Evolutionary conservation across 2,329 filamentous ascomycete species (phyloP), one percentile per base, ranked within the genome.

Genomic region (Stachybotrys chlorohalonatus): DNA sequence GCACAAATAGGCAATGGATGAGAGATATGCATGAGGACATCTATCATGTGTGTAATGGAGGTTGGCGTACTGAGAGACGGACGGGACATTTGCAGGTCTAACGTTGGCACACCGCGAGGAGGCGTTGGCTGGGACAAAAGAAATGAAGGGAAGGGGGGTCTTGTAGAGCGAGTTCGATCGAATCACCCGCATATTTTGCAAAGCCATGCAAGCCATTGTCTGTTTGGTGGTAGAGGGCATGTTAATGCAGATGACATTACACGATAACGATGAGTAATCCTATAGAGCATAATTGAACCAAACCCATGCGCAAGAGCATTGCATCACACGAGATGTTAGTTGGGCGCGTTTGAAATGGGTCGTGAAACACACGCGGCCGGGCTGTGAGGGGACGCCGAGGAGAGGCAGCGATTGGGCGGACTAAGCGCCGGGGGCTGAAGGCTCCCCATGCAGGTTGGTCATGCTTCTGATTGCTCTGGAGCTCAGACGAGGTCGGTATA

Each of bases 381-480:
- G 2, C 6, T 7, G 24, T 31, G 30, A 47, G 49, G 53, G 55
- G 47, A 50, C 56, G 55, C 51, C 52, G 54, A 53, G 31, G 52
- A 46, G 56, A 42, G 53, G 66, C 66, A 68, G 68, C 68, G 47
- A 53, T 52, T 52, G 53, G 50, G 11, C n/a, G 56, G 53, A 57
- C 58, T 68, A 68, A 61, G 66, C 64, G 65, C 66, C 60, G 60
- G 55, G 59, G 36, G 46, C 53, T 54, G 55, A 56, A 47, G 36
- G 36, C 36, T 42, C 36, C 13, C 36, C 24, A 24, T 42, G 36
- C 36, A 42, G 36, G 36, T 42, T 42, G 36, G 36, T 42, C 36
- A 42, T 42, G 8, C 36, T 5, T 13, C 24, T 24, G 24, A 24
- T 24, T 24, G 24, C 24, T 24, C 24, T 24, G 24, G 24, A 39